phyloP scores from a whole-genome alignment of 2,329 filamentous ascomycete genomes.

The Lachnellula suecica region DNA sequence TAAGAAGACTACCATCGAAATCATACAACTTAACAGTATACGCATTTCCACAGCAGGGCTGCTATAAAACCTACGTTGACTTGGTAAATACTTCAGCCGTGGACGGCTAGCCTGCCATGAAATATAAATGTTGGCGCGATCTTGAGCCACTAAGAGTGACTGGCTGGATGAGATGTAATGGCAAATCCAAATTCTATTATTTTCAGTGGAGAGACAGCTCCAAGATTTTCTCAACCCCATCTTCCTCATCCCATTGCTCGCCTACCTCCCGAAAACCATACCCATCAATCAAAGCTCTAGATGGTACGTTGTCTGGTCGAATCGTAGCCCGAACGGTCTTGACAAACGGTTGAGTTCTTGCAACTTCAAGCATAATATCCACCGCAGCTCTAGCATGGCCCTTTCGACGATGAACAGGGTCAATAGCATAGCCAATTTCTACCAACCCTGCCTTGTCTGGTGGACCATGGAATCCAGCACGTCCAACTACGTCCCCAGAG shows the following conservation, averaged over 20 bases:
- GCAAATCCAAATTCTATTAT: neutral
- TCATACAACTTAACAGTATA: no score
- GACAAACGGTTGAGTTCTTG: neutral
- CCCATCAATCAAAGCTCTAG: neutral
- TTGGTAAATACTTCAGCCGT: no score
- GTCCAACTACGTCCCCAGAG: neutral
- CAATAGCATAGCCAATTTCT: constrained; percentile 7
- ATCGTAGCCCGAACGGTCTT: neutral
- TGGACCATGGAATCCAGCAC: constrained; percentile 4
- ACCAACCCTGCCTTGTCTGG: constrained; percentile 8
- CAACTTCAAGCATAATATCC: constrained; percentile 3
- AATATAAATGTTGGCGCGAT: no score
- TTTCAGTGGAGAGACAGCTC: neutral
- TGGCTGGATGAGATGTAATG: no score
- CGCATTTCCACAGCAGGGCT: no score
- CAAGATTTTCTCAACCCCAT: neutral
- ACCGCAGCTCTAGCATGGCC: constrained; percentile 9
- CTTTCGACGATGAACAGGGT: neutral
- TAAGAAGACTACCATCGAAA: no score
- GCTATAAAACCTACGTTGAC: no score
- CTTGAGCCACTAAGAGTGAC: no score
- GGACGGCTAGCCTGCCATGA: no score
- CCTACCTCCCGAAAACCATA: neutral
- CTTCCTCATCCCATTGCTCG: neutral
- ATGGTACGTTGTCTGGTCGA: neutral